Conservation (phyloP, 2,329 filamentous ascomycete species). For the Tolypocladium tropicale region DNA sequence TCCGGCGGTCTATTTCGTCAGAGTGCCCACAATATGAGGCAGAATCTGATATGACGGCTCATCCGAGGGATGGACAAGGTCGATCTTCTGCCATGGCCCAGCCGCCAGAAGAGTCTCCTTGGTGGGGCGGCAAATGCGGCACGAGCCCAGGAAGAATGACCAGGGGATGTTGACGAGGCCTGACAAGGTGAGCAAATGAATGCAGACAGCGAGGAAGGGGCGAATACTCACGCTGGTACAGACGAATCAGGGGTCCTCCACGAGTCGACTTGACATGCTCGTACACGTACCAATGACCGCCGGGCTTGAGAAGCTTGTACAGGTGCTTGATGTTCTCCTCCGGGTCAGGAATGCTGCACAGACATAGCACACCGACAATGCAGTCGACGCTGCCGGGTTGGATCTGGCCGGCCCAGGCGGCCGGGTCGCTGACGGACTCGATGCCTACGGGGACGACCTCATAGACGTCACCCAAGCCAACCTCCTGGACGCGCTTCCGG, state of each 20-base stretch:
- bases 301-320: conserved; percentile 48
- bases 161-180: conserved; percentile 42
- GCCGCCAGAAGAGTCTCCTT: conserved; percentile 33
- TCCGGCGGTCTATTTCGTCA: conserved; percentile 33
- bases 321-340: conserved; percentile 42
- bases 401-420: conserved; percentile 34
- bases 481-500: conserved; percentile 32
- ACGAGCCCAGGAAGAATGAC: conserved; percentile 41
- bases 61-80: conserved; percentile 29
- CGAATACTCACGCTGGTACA: conserved; percentile 40
- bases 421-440: conserved; percentile 37
- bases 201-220: background rate
- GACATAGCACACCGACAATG: conserved; percentile 50
- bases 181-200: conserved; percentile 11
- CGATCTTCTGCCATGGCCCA: conserved; percentile 39
- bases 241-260: conserved; percentile 27
- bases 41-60: conserved; percentile 32
- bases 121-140: conserved; percentile 39
- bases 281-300: conserved; percentile 52
- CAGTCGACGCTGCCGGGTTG: conserved; percentile 43
- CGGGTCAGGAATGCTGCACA: conserved; percentile 55
- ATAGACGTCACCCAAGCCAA: conserved; percentile 47
- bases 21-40: conserved; percentile 40
- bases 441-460: conserved; percentile 54
- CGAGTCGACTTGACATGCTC: conserved; percentile 43